phyloP scores from a whole-genome alignment of 371 early-diverging fungal genomes.

The Mucor circinelloides region DNA sequence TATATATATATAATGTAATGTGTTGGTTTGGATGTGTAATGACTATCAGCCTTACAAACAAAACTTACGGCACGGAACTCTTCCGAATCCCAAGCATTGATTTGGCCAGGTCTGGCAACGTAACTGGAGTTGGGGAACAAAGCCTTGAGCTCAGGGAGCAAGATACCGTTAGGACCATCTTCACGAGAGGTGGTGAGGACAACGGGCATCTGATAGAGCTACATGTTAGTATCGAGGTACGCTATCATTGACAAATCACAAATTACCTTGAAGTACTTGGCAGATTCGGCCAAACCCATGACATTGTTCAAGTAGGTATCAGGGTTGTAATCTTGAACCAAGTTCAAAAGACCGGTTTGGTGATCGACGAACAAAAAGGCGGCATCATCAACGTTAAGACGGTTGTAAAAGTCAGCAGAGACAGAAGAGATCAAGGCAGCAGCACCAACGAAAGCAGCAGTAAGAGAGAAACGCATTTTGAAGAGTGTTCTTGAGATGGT shows the following conservation, averaged over 20 bases:
- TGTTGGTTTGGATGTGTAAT: neutral
- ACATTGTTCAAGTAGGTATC: constrained; percentile 24
- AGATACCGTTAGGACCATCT: constrained; percentile 31
- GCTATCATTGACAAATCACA: no score
- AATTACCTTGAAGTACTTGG: constrained; percentile 26
- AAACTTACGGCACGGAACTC: constrained; percentile 12
- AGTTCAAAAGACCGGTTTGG: constrained; percentile 27
- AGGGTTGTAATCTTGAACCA: constrained; percentile 25
- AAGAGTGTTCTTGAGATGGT: neutral
- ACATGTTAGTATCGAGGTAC: no score
- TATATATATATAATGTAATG: neutral
- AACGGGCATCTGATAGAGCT: constrained; percentile 8
- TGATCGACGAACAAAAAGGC: constrained; percentile 31
- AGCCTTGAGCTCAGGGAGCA: constrained; percentile 21
- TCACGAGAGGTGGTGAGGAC: constrained; percentile 30
- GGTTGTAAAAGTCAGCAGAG: constrained; percentile 22
- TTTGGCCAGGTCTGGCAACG: constrained; percentile 32
- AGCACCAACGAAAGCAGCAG: constrained; percentile 19
- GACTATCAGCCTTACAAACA: no score
- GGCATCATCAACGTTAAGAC: constrained; percentile 22
- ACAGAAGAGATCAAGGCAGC: no score
- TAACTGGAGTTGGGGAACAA: constrained; percentile 30
- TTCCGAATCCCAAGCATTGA: constrained; percentile 33
- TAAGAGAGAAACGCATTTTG: constrained; percentile 19
- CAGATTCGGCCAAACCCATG: constrained; percentile 31